Conservation (phyloP, 2,329 filamentous ascomycete species). For the Pseudopithomyces maydicus region DNA sequence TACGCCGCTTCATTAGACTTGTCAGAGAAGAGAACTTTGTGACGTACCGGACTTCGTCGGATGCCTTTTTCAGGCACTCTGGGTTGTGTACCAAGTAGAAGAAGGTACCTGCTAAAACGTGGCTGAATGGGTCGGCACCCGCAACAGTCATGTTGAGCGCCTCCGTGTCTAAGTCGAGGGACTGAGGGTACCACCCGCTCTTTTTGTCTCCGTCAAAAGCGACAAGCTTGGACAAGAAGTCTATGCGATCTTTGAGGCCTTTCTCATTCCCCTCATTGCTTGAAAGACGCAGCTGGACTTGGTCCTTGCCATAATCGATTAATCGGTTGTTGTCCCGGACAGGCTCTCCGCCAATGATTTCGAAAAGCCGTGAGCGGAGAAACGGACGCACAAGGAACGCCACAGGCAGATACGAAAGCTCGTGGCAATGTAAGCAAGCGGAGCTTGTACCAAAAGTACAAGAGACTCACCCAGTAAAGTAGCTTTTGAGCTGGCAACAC, state of each 20-base stretch:
- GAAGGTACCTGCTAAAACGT: constrained; percentile 35
- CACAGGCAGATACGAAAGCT: constrained; percentile 24
- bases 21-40: neutral
- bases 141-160: constrained; percentile 52
- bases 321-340: constrained; percentile 29
- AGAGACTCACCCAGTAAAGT: constrained; percentile 27
- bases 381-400: constrained; percentile 24
- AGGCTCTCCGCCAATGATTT: constrained; percentile 24
- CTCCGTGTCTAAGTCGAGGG: constrained; percentile 50
- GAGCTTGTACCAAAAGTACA: neutral
- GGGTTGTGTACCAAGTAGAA: constrained; percentile 48
- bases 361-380: constrained; percentile 23
- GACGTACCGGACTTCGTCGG: constrained; percentile 28
- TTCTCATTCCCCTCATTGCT: constrained; percentile 9
- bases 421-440: neutral
- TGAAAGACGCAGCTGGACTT: constrained; percentile 13
- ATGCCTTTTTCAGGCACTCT: constrained; percentile 23
- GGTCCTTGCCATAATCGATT: constrained; percentile 22
- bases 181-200: constrained; percentile 41
- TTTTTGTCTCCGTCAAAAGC: constrained; percentile 48
- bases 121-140: constrained; percentile 46
- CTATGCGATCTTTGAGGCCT: constrained; percentile 28
- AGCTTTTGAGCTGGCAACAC: constrained; percentile 25
- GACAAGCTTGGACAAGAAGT: constrained; percentile 48
- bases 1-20: neutral